Evolutionary conservation across 179 eudicot species (phyloP), one percentile per base, ranked within the genome.

Genomic region (Beta lomatogona): DNA sequence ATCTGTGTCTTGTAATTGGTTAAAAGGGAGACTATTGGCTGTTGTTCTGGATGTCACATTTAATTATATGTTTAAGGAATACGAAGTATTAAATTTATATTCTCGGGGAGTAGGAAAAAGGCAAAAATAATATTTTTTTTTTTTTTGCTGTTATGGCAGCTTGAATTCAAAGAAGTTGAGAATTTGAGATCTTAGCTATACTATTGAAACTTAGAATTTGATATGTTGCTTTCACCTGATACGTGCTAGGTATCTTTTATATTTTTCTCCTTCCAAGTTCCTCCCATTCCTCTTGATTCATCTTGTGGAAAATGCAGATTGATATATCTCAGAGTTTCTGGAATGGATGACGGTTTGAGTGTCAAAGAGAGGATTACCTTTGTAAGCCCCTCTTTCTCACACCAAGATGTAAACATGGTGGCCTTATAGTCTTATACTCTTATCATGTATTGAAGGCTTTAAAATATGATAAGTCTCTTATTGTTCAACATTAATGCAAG

Each of bases 341-440:
- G 98, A 78, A 94, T 96, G 99, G 97, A 94, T 81, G 97, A 94
- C 61, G 99, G 97, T 59, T 81, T 96, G 55, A 89, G 82, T 85
- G 89, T 92, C 80, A 96, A 96, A 82, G 98, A 96, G 84, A 90
- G 97, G 82, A 87, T 93, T 81, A 80, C 89, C 70, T 93, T 86
- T 87, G 98, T 96, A 85, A 90, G 98, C 84, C 76, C 57, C 55
- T 60, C 58, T 61, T 54, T 66, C 18, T 25, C 21, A 22, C 52
- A 14, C 53, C 11, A 25, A 65, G 28, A 73, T 25, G 65, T 46
- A 50, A 14, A 22, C 59, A 21, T 72, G 82, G 31, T 71, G 61
- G 11, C 77, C 52, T 57, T 48, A n/a, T n/a, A n/a, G n/a, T n/a
- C n/a, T 25, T 25, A 48, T 48, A 48, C 41, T 36, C 46, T 28